Percentiles rank a stretch among this genome's conserved stretches.
Conservation (phyloP, 2,329 filamentous ascomycete species). For the Celoporthe dispersa region DNA sequence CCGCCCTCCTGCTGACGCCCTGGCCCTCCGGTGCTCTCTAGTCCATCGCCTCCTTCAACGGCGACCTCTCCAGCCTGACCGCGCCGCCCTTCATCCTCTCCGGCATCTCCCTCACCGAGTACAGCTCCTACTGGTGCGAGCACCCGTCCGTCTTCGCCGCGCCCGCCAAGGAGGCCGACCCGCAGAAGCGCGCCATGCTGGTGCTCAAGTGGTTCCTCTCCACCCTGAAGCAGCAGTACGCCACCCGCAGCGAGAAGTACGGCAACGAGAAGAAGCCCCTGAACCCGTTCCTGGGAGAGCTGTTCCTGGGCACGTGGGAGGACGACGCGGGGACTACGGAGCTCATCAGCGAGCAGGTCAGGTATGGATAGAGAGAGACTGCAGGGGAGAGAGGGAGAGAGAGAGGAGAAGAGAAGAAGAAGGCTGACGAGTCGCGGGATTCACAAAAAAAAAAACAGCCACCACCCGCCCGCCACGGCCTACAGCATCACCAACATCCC, state of each 20-base stretch:
- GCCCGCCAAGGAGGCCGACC: conserved; percentile 77
- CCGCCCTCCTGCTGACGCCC: not conserved
- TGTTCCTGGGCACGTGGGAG: conserved; percentile 91
- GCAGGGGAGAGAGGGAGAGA: not conserved
- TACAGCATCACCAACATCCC: conserved; percentile 90
- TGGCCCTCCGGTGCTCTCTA: conserved; percentile 35
- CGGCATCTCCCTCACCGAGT: conserved; percentile 77
- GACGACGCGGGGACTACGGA: conserved; percentile 81
- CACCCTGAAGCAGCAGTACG: conserved; percentile 86
- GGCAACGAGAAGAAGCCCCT: conserved; percentile 97
- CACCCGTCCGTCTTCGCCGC: conserved; percentile 80
- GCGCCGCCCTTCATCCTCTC: conserved; percentile 84
- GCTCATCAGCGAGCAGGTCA: conserved; percentile 92
- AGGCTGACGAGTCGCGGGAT: conserved; percentile 8
- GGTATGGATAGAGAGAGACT: conserved; percentile 46
- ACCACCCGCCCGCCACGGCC: conserved; percentile 93
- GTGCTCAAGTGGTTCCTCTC: conserved; percentile 97
- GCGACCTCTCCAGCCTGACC: conserved; percentile 79
- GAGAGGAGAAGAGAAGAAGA: too few species aligned
- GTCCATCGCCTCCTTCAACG: conserved; percentile 82
- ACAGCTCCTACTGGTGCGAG: conserved; percentile 82
- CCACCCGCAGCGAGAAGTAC: conserved; percentile 73
- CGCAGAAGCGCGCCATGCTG: conserved; percentile 79
- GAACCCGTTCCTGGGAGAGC: conserved; percentile 93
- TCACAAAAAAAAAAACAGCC: conserved; percentile 50